A percentile compares a stretch with the other conserved stretches of the same genome.
Conservation (phyloP, 2,329 filamentous ascomycete genomes). For the Pseudocercospora vitis region DNA sequence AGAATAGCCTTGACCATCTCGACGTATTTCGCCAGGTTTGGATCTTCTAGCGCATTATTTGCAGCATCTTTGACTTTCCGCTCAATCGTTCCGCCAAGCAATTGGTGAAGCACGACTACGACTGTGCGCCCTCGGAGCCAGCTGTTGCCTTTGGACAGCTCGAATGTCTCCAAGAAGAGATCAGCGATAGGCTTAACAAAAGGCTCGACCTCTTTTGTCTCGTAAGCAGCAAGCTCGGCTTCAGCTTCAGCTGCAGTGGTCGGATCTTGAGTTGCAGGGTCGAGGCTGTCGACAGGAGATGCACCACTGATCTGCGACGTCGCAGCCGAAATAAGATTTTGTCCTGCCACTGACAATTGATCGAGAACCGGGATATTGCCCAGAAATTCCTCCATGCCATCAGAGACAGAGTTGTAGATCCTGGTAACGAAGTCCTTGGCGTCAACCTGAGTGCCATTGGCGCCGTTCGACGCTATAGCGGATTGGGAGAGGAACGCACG, state of each 20-base stretch:
- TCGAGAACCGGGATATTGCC: constrained; percentile 95
- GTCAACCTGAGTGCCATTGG: constrained; percentile 64
- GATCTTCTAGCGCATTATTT: constrained; percentile 71
- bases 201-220: constrained; percentile 83
- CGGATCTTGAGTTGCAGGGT: constrained; percentile 44
- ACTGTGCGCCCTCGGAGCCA: constrained; percentile 95
- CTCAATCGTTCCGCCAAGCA: constrained; percentile 93
- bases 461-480: constrained; percentile 64
- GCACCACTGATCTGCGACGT: constrained; percentile 51
- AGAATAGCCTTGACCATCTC: constrained; percentile 70
- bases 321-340: constrained; percentile 80
- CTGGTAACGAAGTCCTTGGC: constrained; percentile 80
- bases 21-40: constrained; percentile 74
- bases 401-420: constrained; percentile 93
- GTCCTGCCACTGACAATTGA: constrained; percentile 86
- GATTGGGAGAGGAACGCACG: constrained; percentile 88
- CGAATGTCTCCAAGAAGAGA: constrained; percentile 93
- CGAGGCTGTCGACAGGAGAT: constrained; percentile 46
- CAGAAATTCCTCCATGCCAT: constrained; percentile 96
- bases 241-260: constrained; percentile 72
- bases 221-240: constrained; percentile 89
- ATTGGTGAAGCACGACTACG: constrained; percentile 91
- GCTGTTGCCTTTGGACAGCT: constrained; percentile 91
- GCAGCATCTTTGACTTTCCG: constrained; percentile 88
- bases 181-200: constrained; percentile 99